phyloP scores from a whole-genome alignment of 108 stramenopile species.

The Nannochloropsis gaditana region DNA sequence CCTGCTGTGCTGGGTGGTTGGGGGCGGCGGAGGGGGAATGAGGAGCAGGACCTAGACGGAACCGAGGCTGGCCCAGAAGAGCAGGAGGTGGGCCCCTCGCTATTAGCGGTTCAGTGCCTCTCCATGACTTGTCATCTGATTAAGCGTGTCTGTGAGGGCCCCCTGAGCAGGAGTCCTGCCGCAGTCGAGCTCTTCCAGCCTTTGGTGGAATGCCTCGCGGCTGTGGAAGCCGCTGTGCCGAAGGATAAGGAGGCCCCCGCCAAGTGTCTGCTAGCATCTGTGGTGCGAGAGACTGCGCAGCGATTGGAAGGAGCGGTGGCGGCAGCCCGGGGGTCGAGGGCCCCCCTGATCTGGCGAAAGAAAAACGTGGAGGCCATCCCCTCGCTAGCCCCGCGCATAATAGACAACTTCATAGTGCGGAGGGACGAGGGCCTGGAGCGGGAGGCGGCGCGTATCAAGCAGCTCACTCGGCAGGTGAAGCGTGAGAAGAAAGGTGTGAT shows the following conservation, averaged over 20 bases:
- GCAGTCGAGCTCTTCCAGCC: neutral
- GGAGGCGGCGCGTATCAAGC: slow-evolving; percentile 69
- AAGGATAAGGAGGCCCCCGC: neutral
- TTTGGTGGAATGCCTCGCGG: neutral
- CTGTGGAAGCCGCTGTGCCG: neutral
- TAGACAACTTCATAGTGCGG: slow-evolving; percentile 75
- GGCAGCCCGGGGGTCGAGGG: neutral
- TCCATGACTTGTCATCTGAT: neutral
- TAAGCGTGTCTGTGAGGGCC: neutral
- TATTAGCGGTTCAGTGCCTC: neutral
- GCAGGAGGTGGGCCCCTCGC: neutral
- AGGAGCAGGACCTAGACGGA: neutral
- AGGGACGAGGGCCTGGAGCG: slow-evolving; percentile 82
- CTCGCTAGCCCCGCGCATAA: slow-evolving; percentile 76
- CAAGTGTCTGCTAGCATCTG: neutral
- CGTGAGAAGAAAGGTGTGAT: slow-evolving; percentile 89
- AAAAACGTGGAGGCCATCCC: slow-evolving; percentile 59
- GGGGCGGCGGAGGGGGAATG: neutral
- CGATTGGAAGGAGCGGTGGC: neutral
- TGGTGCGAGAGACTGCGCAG: neutral
- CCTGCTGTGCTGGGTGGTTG: neutral
- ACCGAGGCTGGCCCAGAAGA: neutral
- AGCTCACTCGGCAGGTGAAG: slow-evolving; percentile 81
- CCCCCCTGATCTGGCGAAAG: slow-evolving; percentile 39
- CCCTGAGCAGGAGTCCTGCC: neutral